phyloP scores from a whole-genome alignment of 805 yeast genomes.

The Ogataea trehaloabstinens region DNA sequence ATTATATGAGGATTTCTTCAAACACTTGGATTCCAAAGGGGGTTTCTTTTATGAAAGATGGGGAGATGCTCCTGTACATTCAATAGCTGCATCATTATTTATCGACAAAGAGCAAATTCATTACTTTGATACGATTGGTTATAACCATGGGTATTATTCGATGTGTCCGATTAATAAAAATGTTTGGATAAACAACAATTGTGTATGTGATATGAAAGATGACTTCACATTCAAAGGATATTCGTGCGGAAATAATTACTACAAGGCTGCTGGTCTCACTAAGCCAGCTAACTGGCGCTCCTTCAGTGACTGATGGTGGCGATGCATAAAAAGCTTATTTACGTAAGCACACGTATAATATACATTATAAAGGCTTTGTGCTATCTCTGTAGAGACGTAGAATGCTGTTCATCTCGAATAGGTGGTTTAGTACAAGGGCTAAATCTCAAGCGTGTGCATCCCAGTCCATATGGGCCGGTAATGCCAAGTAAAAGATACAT shows the following conservation, averaged over 20 bases:
- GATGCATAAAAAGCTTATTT: not conserved
- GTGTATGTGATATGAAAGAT: constrained; percentile 37
- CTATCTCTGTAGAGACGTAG: too few relatives aligned
- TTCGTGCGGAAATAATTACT: constrained; percentile 34
- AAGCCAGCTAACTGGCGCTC: constrained; percentile 31
- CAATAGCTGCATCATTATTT: constrained; percentile 67
- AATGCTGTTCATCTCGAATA: too few relatives aligned
- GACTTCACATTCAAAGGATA: constrained; percentile 40
- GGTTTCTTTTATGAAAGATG: constrained; percentile 87
- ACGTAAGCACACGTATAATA: too few relatives aligned
- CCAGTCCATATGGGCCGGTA: too few relatives aligned
- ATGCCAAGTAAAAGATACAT: too few relatives aligned
- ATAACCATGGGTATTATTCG: constrained; percentile 53
- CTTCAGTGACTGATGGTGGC: constrained; percentile 19
- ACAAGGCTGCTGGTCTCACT: constrained; percentile 23
- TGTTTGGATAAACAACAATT: constrained; percentile 28
- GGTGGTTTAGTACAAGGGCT: too few relatives aligned
- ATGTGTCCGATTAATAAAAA: constrained; percentile 41
- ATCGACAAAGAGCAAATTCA: constrained; percentile 57
- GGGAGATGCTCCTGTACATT: constrained; percentile 94
- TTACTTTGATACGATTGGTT: constrained; percentile 74
- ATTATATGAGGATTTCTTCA: constrained; percentile 58
- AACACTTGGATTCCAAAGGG: constrained; percentile 61
- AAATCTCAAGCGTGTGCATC: too few relatives aligned
- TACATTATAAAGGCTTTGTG: too few relatives aligned